Evolutionary conservation across 2,329 filamentous ascomycete genomes (phyloP), one percentile per base, ranked within the genome.

Genomic region (Claviceps citrina): DNA sequence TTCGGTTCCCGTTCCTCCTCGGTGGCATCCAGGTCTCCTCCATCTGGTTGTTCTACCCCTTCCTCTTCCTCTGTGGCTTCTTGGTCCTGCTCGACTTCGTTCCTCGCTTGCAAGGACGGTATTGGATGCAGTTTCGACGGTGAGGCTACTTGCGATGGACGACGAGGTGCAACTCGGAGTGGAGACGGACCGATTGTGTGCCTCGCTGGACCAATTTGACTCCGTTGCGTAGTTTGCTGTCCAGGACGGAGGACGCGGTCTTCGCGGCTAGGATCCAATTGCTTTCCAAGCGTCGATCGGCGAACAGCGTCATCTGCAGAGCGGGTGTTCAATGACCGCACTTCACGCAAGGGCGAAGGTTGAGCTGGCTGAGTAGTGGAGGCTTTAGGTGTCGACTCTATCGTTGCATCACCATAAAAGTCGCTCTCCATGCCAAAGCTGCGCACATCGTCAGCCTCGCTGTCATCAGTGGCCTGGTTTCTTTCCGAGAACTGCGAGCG

Each of bases 401-500:
- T 60, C 43, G 54, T 56, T n/a, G 60, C 60, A 45, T 61, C 53
- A 22, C 52, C 56, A 41, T 54, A 63, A 33, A 49, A 55, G 36
- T 60, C 56, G 38, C 52, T 59, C 43, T 63, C 60, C 24, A 58
- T 50, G 3, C 40, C 51, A 47, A 63, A 63, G 38, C 59, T 61
- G 18, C 56, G 52, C 12, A 47, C 46, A 39, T 58, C 60, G 31
- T 57, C 58, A 12, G 41, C 43, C 10, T 59, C 58, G 39, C 49
- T 53, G 22, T 27, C 48, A 13, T 46, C 40, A 19, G 40, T 27
- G 12, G 41, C 28, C 36, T n/a, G 22, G 24, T 40, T 27, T n/a
- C 18, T 34, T 10, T 13, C 7, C 13, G 40, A 31, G 5, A 31
- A 31, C 24, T 31, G 31, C 9, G 43, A 19, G 12, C 18, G 24